These are phyloP conservation scores for bread wheat (Triticum aestivum) DNA, from an alignment of 176 grass and related monocot genomes.

Conservation along the genomic window DNA sequence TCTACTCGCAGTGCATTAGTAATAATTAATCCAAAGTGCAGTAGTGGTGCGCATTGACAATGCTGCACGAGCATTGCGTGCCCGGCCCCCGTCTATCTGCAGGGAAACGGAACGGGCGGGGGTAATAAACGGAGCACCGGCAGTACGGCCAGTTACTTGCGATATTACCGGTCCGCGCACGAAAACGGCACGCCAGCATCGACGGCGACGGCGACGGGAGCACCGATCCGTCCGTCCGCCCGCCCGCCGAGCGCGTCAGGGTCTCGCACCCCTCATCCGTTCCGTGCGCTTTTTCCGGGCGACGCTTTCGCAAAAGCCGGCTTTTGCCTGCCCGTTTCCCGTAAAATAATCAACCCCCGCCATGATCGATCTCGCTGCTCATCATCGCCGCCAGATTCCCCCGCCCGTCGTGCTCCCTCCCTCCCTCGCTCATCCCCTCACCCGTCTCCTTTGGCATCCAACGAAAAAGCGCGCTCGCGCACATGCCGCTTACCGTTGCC, in stretches of 20 bases:
- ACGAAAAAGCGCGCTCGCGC: not conserved
- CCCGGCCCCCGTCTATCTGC: not conserved
- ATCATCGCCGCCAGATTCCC: conserved; percentile 25
- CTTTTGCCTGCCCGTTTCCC: not conserved
- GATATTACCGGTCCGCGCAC: too few species aligned
- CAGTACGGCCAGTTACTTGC: too few species aligned
- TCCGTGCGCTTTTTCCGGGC: not conserved
- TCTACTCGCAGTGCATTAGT: too few species aligned
- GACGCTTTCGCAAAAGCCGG: conserved; percentile 41
- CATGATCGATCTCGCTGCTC: conserved; percentile 23
- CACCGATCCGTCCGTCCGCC: not conserved
- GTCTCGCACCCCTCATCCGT: not conserved
- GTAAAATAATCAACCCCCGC: conserved; percentile 20
- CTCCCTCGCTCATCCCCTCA: too few species aligned
- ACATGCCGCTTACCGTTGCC: conserved; percentile 11
- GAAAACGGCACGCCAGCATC: too few species aligned
- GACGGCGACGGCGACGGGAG: too few species aligned
- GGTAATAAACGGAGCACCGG: not conserved
- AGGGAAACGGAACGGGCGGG: not conserved
- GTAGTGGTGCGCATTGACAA: not conserved
- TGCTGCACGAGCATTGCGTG: not conserved
- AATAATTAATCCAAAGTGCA: not conserved
- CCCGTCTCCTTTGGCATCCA: not conserved
- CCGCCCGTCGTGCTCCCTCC: not conserved
- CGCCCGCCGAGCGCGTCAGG: not conserved